Percentiles rank a stretch among this genome's conserved stretches.
phyloP scores from a whole-genome alignment of 75 land plant genomes.

The Picea glauca region DNA sequence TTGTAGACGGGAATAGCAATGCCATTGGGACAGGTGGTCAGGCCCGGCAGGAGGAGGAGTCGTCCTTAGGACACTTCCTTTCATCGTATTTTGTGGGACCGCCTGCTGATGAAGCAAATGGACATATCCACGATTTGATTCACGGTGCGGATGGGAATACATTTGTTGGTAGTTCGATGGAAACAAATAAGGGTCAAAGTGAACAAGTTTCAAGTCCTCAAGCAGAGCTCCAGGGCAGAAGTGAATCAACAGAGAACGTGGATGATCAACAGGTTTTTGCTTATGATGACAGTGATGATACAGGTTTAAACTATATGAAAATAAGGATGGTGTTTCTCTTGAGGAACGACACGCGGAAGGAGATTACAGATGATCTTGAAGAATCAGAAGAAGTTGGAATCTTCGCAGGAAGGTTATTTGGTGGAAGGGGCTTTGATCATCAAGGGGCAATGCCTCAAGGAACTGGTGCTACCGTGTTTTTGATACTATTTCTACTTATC shows the following conservation, averaged over 20 bases:
- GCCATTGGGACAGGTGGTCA: neutral
- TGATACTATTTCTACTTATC: conserved; percentile 17
- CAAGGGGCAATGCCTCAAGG: conserved; percentile 28
- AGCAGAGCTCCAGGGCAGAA: neutral
- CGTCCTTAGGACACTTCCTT: conserved; percentile 4
- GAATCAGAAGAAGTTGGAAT: conserved; percentile 22
- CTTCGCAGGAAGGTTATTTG: conserved; percentile 28
- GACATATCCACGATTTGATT: neutral
- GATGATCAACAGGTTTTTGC: conserved; percentile 1
- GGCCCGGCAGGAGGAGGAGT: conserved; percentile 4
- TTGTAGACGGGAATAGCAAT: conserved; percentile 9
- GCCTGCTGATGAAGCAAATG: conserved; percentile 12
- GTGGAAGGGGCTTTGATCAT: conserved; percentile 32
- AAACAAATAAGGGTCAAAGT: neutral
- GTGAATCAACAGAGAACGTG: neutral
- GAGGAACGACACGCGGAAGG: conserved; percentile 10
- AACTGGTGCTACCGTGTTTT: conserved; percentile 22
- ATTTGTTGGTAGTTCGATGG: neutral
- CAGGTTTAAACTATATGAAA: conserved; percentile 10
- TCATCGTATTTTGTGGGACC: conserved; percentile 13
- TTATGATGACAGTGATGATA: neutral
- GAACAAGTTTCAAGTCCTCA: neutral
- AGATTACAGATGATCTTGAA: conserved; percentile 13
- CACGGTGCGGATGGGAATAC: neutral
- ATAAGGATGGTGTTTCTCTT: conserved; percentile 6